Evolutionary conservation across 169 alveolate species (phyloP), one percentile per base, ranked within the genome.

Genomic region (Eimeria sp.): DNA sequence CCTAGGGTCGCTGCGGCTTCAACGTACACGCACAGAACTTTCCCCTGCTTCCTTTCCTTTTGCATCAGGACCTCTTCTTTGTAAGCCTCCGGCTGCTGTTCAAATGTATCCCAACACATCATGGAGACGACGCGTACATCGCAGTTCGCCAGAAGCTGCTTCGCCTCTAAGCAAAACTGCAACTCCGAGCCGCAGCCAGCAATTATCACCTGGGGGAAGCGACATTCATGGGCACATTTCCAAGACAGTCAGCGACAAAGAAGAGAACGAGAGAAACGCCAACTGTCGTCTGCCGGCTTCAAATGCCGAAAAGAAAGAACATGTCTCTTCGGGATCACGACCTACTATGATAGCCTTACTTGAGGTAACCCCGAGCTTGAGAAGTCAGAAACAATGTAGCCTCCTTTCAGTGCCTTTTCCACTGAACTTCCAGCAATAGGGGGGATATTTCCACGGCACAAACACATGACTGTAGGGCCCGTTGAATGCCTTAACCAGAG

Each of bases 61-160:
- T 63, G 89, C 67, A 84, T 45, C n/a, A 95, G 72, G 34, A 87
- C 58, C 57, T 58, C 67, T 75, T 95, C 75, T 54, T 73, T 58
- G 92, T 95, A 95, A 49, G 63, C 92, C 84, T 83, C 89, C 54
- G 97, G 76, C 95, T 98, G 98, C 67, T 96, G 97, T 67, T 87
- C 97, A 89, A 97, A 97, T 65, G 97, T 94, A 43, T 95, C 97
- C 98, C 98, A 98, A 88, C 98, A 97, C 30, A 98, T 98, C 92
- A 98, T 96, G 30, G 98, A 97, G 30, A 98, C 98, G 63, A 97
- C 90, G 70, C 99, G 98, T 13, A 97, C 97, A 72, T 96, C 94
- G 91, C 95, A 95, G 25, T 87, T 45, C 9, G 67, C 40, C 86
- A 96, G 95, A 89, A 97, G 80, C 54, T 96, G 78, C 87, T 90